Conservation (phyloP, 2,329 filamentous ascomycete species). For the Ophiostoma sp. region DNA sequence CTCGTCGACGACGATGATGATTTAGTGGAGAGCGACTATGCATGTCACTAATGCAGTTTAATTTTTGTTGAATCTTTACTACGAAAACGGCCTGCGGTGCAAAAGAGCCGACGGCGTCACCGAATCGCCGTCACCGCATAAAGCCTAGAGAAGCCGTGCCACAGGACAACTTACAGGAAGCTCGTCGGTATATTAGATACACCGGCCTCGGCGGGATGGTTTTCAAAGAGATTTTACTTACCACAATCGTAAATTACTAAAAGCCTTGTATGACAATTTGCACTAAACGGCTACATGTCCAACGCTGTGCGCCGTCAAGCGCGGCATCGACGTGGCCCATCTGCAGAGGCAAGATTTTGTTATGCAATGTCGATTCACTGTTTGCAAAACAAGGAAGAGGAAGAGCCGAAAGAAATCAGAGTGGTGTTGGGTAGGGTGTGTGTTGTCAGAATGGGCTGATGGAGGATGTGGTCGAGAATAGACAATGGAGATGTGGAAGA, state of each 20-base stretch:
- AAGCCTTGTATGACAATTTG: neutral
- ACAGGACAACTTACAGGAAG: too few relatives aligned
- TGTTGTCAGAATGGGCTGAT: neutral
- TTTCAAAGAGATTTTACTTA: neutral
- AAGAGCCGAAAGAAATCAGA: neutral
- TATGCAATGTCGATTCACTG: slow-evolving; percentile 3
- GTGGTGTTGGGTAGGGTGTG: neutral
- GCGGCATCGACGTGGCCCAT: slow-evolving; percentile 18
- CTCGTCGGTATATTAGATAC: neutral
- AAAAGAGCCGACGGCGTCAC: neutral
- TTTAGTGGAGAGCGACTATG: neutral
- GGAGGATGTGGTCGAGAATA: neutral
- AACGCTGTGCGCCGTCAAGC: neutral
- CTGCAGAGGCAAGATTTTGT: slow-evolving; percentile 19
- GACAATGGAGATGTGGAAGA: neutral
- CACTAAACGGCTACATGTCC: neutral
- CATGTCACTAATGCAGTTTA: neutral
- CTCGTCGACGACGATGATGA: neutral
- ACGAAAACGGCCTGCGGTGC: neutral
- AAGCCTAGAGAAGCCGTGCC: neutral
- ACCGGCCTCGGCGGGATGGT: too few relatives aligned
- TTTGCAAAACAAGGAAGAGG: neutral
- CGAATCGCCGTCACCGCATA: neutral
- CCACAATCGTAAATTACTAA: neutral
- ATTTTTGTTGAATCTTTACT: neutral